Evolutionary conservation across 176 grass and related monocot genomes (phyloP), one percentile per base, ranked within the genome.

Genomic region (Aegilops longissima): DNA sequence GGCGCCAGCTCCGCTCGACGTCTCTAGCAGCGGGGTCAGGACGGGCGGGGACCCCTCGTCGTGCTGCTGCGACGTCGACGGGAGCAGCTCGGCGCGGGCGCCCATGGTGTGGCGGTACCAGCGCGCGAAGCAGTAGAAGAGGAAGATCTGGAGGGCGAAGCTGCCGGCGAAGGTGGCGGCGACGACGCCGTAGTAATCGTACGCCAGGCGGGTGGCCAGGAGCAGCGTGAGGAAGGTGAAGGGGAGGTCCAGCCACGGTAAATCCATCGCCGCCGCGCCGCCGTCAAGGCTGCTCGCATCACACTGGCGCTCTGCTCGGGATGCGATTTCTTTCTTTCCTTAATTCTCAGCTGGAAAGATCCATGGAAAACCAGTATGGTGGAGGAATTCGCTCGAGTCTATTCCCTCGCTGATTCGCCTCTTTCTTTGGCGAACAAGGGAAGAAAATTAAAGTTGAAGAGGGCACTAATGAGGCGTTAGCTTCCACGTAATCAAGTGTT

Each of bases 111-210:
- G 51, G 70, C 64, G 62, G 82, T 91, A 91, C 90, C 89, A 88
- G 61, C 89, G 85, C 16, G 85, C 89, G 29, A 91, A 91, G 86
- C 82, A 91, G 83, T 86, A 93, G 86, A 90, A 91, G 61, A 90
- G 89, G 78, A 93, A 90, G 73, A 90, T 52, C 80, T 90, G 89
- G 86, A 93, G 78, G 31, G 90, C 80, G 86, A 91, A 91, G 70
- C 90, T 66, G 61, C 89, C 92, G 79, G 83, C 27, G 89, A 86
- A 75, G 75, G 89, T 84, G 31, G 84, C 86, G 31, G 86, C 92
- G 62, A 89, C 51, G 45, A 30, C 71, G 82, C 88, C 84, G 76
- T 87, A 85, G 82, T 85, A 81, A 77, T 91, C 82, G 86, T 87
- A 77, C 71, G 88, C 86, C 65, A 84, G 88, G 59, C 82, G 92